Conservation (phyloP, 2,329 filamentous ascomycete species). For the Colletotrichum truncatum region DNA sequence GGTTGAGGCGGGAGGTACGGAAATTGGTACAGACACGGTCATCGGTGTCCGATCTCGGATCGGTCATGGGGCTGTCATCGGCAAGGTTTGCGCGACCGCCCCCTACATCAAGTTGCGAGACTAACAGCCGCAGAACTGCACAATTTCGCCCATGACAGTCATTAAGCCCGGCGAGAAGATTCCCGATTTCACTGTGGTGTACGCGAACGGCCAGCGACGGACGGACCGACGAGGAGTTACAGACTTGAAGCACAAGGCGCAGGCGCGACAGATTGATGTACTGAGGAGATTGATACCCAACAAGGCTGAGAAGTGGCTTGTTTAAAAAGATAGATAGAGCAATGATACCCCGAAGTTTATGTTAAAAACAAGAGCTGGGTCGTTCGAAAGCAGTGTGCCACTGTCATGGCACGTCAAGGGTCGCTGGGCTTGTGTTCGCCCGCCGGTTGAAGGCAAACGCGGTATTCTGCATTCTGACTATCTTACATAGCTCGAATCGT, state of each 20-base stretch:
- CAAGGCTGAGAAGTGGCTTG: slow-evolving; percentile 45
- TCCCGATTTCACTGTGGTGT: slow-evolving; percentile 75
- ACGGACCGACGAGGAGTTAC: slow-evolving; percentile 68
- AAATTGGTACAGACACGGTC: slow-evolving; percentile 67
- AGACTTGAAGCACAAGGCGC: slow-evolving; percentile 69
- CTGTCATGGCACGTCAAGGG: neutral
- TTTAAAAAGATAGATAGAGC: neutral
- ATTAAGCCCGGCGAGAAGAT: slow-evolving; percentile 67
- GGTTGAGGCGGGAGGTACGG: slow-evolving; percentile 70
- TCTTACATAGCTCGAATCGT: too few species aligned
- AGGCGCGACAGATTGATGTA: slow-evolving; percentile 75
- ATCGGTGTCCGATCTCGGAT: slow-evolving; percentile 69
- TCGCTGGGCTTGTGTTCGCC: neutral
- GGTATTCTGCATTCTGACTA: too few species aligned
- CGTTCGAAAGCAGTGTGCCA: too few species aligned
- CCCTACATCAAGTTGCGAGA: neutral
- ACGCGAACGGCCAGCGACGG: slow-evolving; percentile 68
- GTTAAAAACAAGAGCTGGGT: neutral
- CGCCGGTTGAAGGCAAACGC: too few species aligned
- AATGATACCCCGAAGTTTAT: slow-evolving; percentile 22
- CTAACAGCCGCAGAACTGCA: slow-evolving; percentile 65
- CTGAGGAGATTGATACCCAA: slow-evolving; percentile 73
- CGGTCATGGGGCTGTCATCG: slow-evolving; percentile 68
- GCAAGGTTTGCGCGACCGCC: slow-evolving; percentile 57
- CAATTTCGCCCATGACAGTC: slow-evolving; percentile 71